Evolutionary conservation across 2,329 filamentous ascomycete species (phyloP).

Genomic region (Endocalyx cinctus): DNA sequence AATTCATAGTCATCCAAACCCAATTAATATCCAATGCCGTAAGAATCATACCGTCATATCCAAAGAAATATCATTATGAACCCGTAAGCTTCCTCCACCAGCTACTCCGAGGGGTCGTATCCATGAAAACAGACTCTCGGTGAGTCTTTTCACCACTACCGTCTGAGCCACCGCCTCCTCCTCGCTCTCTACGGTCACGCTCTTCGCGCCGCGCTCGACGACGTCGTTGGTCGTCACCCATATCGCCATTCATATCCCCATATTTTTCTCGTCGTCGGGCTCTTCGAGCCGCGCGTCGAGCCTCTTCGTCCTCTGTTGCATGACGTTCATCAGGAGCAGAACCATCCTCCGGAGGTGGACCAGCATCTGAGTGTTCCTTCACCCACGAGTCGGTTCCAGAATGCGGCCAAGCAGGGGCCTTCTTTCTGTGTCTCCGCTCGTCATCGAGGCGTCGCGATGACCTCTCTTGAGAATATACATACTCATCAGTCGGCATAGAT

Average conservation of each 20-base stretch:
- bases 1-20: slow-evolving; percentile 6
- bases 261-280: slow-evolving; percentile 41
- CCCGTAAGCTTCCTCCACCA: slow-evolving; percentile 57
- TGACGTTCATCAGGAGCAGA: slow-evolving; percentile 30
- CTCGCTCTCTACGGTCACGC: slow-evolving; percentile 31
- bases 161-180: slow-evolving; percentile 25
- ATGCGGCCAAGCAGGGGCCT: slow-evolving; percentile 51
- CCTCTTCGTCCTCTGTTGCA: slow-evolving; percentile 42
- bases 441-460: slow-evolving; percentile 30
- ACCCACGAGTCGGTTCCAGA: slow-evolving; percentile 64
- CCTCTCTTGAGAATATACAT: slow-evolving; percentile 37
- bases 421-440: slow-evolving; percentile 24
- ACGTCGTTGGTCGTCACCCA: slow-evolving; percentile 39
- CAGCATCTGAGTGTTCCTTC: slow-evolving; percentile 59
- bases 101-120: slow-evolving; percentile 47
- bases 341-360: slow-evolving; percentile 48
- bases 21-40: slow-evolving; percentile 3
- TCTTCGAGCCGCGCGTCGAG: slow-evolving; percentile 44
- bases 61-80: background rate
- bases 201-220: slow-evolving; percentile 42
- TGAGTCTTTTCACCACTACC: slow-evolving; percentile 32
- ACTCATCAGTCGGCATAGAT: slow-evolving; percentile 39
- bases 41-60: background rate
- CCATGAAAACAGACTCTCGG: slow-evolving; percentile 38
- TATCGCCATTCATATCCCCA: slow-evolving; percentile 37